A percentile compares a stretch with the other conserved stretches of the same genome.
Conservation (phyloP, 805 yeast species). For the Saturnispora mendoncae region DNA sequence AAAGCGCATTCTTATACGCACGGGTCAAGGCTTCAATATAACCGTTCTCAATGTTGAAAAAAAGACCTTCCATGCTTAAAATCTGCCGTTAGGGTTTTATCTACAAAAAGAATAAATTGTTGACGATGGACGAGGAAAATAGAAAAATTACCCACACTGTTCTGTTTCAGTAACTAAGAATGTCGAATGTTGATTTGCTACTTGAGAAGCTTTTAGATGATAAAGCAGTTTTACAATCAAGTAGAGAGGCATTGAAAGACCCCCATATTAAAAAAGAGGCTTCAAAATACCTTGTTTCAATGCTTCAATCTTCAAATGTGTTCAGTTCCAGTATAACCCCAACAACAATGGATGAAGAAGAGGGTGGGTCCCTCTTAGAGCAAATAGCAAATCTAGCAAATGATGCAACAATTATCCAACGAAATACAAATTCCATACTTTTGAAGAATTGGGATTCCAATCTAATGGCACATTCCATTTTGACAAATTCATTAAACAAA, state of each 20-base stretch:
- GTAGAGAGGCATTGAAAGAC: neutral
- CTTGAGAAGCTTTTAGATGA: constrained; percentile 22
- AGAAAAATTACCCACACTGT: constrained; percentile 17
- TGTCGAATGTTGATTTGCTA: constrained; percentile 35
- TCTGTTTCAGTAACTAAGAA: constrained; percentile 18
- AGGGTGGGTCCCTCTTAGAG: constrained; percentile 40
- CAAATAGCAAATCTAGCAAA: constrained; percentile 62
- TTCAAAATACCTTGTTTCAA: neutral
- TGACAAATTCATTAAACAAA: constrained; percentile 3
- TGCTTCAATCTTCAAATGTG: neutral
- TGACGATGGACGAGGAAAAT: neutral
- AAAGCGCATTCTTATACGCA: constrained; percentile 81
- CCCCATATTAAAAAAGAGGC: neutral
- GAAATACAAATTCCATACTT: constrained; percentile 2
- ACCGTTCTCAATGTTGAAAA: constrained; percentile 83
- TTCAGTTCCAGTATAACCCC: neutral
- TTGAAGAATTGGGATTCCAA: constrained; percentile 34
- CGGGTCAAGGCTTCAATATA: constrained; percentile 91
- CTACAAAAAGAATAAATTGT: neutral
- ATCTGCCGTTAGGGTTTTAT: neutral
- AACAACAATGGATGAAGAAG: neutral
- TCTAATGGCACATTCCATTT: constrained; percentile 21
- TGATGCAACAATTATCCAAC: constrained; percentile 6
- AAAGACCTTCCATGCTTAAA: constrained; percentile 79
- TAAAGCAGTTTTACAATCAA: neutral